Evolutionary conservation across 306 rosid species (phyloP), one percentile per base, ranked within the genome.

Genomic region (Quercus variabilis): DNA sequence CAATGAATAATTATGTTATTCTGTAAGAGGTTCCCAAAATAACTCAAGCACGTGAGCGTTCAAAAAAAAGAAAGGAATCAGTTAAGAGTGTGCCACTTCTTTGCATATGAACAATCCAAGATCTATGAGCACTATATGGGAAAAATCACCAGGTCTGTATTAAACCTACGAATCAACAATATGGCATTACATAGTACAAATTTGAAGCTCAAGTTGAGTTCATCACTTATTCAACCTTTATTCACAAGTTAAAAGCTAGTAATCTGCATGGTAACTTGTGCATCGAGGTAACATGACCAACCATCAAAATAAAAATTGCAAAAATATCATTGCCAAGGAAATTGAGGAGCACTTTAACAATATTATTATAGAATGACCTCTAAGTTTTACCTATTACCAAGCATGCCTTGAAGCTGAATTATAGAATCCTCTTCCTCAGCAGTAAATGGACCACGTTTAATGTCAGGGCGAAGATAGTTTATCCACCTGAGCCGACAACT

Each of bases 401-500:
- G 92, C 82, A 84, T 65, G 74, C 77, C 88, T 54, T 88, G 92
- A 72, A 88, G 85, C 80, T 86, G 92, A 77, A 82, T 69, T 25
- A 88, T 82, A 54, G 74, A 72, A 55, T 15, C 74, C 69, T 88
- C 90, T 80, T 88, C 92, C 69, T 84, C 90, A 65, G 55, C 0
- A 31, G 90, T 79, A 79, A 88, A 88, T 33, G 87, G 84, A 57
- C 92, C 90, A 3, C 92, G 92, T 76, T 88, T 88, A 78, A 88
- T 86, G 69, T 84, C 89, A 35, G 91, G 91, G n/a, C 86, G 85
- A 71, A 88, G 91, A 84, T 88, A 88, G 71, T 88, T 88, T 81
- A 88, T 84, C 91, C 91, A 88, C 55, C 91, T 69, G 21, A 88
- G 91, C 55, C 91, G 77, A 62, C 91, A 88, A 55, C 91, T 88